These are phyloP conservation scores for Talaromyces sp. DNA, from an alignment of 2,329 filamentous ascomycete genomes.

Conservation along the genomic window DNA sequence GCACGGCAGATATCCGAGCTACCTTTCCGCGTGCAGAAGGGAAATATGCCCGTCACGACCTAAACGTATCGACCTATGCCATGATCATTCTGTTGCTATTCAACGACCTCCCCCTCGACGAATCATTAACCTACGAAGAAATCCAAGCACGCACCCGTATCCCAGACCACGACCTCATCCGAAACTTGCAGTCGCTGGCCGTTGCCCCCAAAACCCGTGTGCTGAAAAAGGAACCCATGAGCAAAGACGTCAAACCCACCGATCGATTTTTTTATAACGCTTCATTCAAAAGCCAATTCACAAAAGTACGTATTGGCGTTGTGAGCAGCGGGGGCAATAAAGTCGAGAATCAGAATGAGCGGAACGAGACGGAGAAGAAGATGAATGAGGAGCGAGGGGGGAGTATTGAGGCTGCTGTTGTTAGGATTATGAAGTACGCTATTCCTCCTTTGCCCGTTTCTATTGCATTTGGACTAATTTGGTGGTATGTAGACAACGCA, in stretches of 20 bases:
- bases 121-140: constrained; percentile 65
- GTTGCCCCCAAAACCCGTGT: constrained; percentile 81
- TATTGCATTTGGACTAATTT: not conserved
- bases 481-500: constrained; percentile 44
- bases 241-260: constrained; percentile 70
- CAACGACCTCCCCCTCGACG: constrained; percentile 65
- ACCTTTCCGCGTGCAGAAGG: constrained; percentile 69
- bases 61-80: constrained; percentile 88
- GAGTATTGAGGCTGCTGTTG: constrained; percentile 54
- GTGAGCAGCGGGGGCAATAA: constrained; percentile 74
- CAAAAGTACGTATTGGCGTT: constrained; percentile 86
- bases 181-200: constrained; percentile 77
- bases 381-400: constrained; percentile 50
- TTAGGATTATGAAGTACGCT: constrained; percentile 54
- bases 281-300: constrained; percentile 74
- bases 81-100: constrained; percentile 90
- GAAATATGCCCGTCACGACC: constrained; percentile 76
- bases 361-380: constrained; percentile 52
- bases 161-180: constrained; percentile 67
- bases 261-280: constrained; percentile 83
- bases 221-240: constrained; percentile 74
- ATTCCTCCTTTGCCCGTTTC: not conserved
- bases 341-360: constrained; percentile 70
- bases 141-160: constrained; percentile 83
- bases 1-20: constrained; percentile 82